Base-by-base conservation (phyloP, 2,329 filamentous ascomycete genomes). In the Fonsecaea pugnacius region DNA sequence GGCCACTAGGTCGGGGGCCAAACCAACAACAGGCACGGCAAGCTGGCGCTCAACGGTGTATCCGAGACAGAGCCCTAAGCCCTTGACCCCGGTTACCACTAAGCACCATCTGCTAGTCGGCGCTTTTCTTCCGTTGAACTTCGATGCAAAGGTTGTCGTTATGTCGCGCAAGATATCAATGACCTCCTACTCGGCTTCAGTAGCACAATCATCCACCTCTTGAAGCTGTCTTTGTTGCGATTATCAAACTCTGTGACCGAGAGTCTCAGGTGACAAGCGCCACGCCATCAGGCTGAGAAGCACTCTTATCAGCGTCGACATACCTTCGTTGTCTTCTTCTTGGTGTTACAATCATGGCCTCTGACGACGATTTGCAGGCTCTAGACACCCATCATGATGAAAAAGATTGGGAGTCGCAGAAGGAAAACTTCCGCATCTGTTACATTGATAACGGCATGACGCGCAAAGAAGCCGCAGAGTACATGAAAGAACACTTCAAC, bases 381-480 rank as follows among this genome's bases (percentile, higher is more conserved):
- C 21, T 60, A 4, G 68, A 68, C 57, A 61, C 56, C 30, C 63
- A 66, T 36, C 69, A 70, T 60, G 69, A 70, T 7, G 70, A 71
- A 14, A 58, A 68, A n/a, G 70, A 71, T 18, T 71, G 70, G 70
- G 66, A 71, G 14, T 60, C 52, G 2, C 65, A 70, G 21, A 67
- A 66, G 56, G 67, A 68, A 52, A 65, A 65, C 35, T 71, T 71
- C 62, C 61, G 60, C 10, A 38, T 54, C 9, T 70, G 63, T 50
- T 71, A 71, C 59, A 68, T 70, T 24, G 66, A 67, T 27, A n/a
- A 67, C 27, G 68, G 68, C 56, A 68, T 68, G 62, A 67, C 70
- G n/a, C 63, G 68, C 18, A 68, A 69, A 43, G 64, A 68, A 50
- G 69, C 70, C 7, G 66, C 63, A 3, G 46, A 68, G 60, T 60